phyloP scores from a whole-genome alignment of 1,284 basidiomycete genomes.

The Neolentinus lepideus region DNA sequence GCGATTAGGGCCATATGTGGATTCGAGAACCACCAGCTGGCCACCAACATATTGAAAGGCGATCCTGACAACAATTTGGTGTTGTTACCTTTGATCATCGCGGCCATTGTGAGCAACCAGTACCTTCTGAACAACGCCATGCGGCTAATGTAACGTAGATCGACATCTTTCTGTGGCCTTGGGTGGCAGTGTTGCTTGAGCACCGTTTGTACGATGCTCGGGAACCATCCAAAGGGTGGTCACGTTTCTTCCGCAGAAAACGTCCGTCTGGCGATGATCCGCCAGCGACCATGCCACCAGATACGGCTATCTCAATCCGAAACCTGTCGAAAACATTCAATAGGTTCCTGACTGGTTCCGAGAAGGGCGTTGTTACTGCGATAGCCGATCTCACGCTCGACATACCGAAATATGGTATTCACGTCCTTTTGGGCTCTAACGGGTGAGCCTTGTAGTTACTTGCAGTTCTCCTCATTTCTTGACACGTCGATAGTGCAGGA shows the following conservation, averaged over 20 bases:
- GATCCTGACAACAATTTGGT: conserved; percentile 54
- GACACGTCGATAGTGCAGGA: conserved; percentile 48
- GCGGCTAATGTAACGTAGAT: conserved; percentile 31
- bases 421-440: conserved; percentile 69
- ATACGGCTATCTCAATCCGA: conserved; percentile 51
- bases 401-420: conserved; percentile 65
- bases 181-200: conserved; percentile 53
- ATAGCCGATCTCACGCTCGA: conserved; percentile 57
- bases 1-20: conserved; percentile 60
- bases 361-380: conserved; percentile 43
- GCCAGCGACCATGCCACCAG: conserved; percentile 25
- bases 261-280: conserved; percentile 11
- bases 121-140: conserved; percentile 1
- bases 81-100: conserved; percentile 56
- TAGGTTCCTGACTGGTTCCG: conserved; percentile 30
- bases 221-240: conserved; percentile 21
- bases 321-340: conserved; percentile 54
- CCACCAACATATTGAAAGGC: conserved; percentile 42
- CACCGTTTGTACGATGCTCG: conserved; percentile 53
- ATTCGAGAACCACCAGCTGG: conserved; percentile 51
- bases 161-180: conserved; percentile 66
- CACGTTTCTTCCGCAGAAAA: conserved; percentile 21
- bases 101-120: conserved; percentile 44
- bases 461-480: neutral
- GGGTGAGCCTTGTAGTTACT: conserved; percentile 34